Evolutionary conservation across 225 moss, liverwort and hornwort species (phyloP).

Genomic region (Takakia lepidozioides): DNA sequence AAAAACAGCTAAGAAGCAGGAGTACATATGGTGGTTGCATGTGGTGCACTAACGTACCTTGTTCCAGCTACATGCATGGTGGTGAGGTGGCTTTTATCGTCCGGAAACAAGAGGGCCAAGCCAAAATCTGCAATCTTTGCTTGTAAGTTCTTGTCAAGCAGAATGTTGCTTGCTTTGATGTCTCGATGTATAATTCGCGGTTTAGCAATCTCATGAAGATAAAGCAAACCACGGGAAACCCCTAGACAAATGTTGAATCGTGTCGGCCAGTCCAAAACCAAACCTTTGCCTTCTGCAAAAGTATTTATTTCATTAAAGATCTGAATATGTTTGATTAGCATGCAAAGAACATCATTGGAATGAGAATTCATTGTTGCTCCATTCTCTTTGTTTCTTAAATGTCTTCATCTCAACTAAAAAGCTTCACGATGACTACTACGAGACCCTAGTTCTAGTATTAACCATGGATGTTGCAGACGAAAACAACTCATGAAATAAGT

Average conservation of each 20-base stretch:
- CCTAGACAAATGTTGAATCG: background rate
- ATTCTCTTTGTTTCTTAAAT: too few species aligned
- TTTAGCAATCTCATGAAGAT: conserved; percentile 7
- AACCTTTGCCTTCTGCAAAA: background rate
- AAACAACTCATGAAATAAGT: too few species aligned
- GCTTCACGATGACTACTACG: too few species aligned
- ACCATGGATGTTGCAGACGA: too few species aligned
- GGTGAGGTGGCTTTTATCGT: conserved; percentile 8
- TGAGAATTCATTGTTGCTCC: too few species aligned
- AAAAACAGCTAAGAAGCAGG: too few species aligned
- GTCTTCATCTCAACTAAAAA: too few species aligned
- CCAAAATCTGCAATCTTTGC: conserved; percentile 36
- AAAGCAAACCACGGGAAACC: conserved; percentile 4
- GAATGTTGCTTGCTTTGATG: conserved; percentile 19
- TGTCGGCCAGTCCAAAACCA: background rate
- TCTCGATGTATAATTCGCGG: conserved; percentile 16
- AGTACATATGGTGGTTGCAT: too few species aligned
- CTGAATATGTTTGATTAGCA: background rate
- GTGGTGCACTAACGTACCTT: too few species aligned
- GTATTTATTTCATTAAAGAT: background rate
- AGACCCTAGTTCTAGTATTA: too few species aligned
- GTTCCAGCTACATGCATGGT: conserved; percentile 13
- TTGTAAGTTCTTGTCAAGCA: conserved; percentile 12
- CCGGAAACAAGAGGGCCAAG: conserved; percentile 11
- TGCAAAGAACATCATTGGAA: background rate